Evolutionary conservation across 2,329 filamentous ascomycete genomes (phyloP).

Genomic region (Beauveria caledonica): DNA sequence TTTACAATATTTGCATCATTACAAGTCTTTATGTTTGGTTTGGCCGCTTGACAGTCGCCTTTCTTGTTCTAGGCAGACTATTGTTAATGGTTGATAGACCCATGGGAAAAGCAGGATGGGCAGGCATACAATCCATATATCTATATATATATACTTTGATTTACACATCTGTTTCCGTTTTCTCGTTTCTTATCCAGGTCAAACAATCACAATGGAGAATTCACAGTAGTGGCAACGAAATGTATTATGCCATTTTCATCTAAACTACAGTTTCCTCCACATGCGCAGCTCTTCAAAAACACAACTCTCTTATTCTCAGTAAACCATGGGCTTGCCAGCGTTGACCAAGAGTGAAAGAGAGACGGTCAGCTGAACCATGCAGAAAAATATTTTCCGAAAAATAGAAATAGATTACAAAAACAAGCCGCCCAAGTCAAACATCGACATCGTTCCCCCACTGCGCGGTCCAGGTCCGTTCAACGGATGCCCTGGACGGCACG

Average conservation of each 20-base stretch:
- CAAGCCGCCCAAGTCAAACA: neutral
- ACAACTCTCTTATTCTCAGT: neutral
- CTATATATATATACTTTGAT: neutral
- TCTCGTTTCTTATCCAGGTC: neutral
- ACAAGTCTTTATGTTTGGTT: too few relatives aligned
- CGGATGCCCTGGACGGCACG: constrained; percentile 8
- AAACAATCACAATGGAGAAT: neutral
- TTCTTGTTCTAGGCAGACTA: too few relatives aligned
- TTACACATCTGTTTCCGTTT: neutral
- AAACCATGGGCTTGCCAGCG: neutral
- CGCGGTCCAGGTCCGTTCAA: constrained; percentile 10
- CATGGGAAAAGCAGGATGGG: too few relatives aligned
- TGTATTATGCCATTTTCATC: constrained; percentile 2
- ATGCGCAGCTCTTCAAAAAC: neutral
- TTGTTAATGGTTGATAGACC: too few relatives aligned
- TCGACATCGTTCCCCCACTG: constrained; percentile 4
- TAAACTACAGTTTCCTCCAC: constrained; percentile 8
- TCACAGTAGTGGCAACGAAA: neutral
- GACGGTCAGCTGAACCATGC: neutral
- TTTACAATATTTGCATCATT: too few relatives aligned
- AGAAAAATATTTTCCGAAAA: neutral
- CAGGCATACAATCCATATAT: too few relatives aligned
- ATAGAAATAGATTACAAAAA: constrained; percentile 1
- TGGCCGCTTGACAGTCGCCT: too few relatives aligned
- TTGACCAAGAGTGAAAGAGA: neutral